Evolutionary conservation across 2,329 filamentous ascomycete genomes (phyloP), one percentile per base, ranked within the genome.

Genomic region (Penicillium sp.): DNA sequence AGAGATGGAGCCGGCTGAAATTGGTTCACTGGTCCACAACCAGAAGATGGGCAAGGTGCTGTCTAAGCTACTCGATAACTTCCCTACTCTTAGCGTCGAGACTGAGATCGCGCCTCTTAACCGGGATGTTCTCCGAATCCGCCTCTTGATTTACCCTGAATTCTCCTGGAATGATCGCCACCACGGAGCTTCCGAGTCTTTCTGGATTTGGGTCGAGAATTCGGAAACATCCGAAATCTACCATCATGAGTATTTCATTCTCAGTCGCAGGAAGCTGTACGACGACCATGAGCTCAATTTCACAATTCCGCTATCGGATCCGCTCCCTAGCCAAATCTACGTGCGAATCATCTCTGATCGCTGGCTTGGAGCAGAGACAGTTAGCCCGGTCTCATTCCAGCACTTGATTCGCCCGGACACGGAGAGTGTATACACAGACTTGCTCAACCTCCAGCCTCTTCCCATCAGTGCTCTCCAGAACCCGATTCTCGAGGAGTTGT

Each of bases 161-260:
- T 98, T 98, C 64, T 77, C 77, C 29, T 98, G 93, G 93, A 95
- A 95, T 58, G 91, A 97, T 57, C 84, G 87, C 38, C 81, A 95
- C 49, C 90, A 98, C 63, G 94, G 94, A 14, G 89, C 84, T 2
- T 96, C 91, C 0, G 93, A 98, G 63, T 91, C 91, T 3, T 98
- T 94, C 71, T 98, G 94, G 80, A 86, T 98, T 47, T 98, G 93
- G 94, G 91, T 98, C 3, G 93, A 98, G 68, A 95, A 97, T 65
- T 96, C 91, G 0, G 93, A 97, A 60, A 96, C 90, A 0, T 90
- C 89, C 0, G 90, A 97, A 68, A 97, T 98, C 32, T 97, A 95
- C 61, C 93, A 98, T 60, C 88, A 97, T 55, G 93, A 98, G 66
- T 96, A 86, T 69, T 97, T 98, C 70, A 93, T 98, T 46, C 77